phyloP scores from a whole-genome alignment of 306 rosid species.

The Quercus glauca region DNA sequence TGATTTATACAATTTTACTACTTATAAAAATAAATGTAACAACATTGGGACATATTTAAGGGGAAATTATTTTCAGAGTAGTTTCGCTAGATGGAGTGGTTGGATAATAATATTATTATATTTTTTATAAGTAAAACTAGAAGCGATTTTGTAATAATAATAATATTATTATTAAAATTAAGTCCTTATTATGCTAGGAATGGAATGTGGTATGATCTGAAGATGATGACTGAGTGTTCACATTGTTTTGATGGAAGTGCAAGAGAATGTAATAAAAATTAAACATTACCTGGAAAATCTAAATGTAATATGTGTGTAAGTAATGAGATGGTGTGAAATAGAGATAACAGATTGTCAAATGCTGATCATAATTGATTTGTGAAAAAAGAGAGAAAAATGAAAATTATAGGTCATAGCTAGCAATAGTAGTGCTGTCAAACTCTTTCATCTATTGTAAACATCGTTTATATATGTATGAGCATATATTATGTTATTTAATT shows the following conservation, averaged over 20 bases:
- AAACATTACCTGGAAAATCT: background rate
- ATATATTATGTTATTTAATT: background rate
- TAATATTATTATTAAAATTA: too few relatives aligned
- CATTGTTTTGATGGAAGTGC: too few relatives aligned
- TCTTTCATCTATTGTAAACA: background rate
- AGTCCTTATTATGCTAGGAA: background rate
- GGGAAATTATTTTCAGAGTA: too few relatives aligned
- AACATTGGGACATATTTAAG: too few relatives aligned
- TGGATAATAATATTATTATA: too few relatives aligned
- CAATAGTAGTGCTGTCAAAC: background rate
- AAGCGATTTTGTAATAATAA: too few relatives aligned
- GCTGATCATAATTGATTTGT: background rate
- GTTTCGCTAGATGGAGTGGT: too few relatives aligned
- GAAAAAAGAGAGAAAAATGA: background rate
- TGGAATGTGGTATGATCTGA: background rate
- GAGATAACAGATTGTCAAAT: background rate
- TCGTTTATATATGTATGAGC: background rate
- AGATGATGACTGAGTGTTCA: background rate
- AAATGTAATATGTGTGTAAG: background rate
- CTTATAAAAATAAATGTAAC: too few relatives aligned
- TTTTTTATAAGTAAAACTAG: too few relatives aligned
- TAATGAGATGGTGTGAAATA: background rate
- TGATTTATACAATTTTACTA: too few relatives aligned
- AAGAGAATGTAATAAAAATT: background rate
- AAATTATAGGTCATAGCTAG: background rate